Evolutionary conservation across 2,329 filamentous ascomycete species (phyloP), one percentile per base, ranked within the genome.

Genomic region (Xylaria multiplex): DNA sequence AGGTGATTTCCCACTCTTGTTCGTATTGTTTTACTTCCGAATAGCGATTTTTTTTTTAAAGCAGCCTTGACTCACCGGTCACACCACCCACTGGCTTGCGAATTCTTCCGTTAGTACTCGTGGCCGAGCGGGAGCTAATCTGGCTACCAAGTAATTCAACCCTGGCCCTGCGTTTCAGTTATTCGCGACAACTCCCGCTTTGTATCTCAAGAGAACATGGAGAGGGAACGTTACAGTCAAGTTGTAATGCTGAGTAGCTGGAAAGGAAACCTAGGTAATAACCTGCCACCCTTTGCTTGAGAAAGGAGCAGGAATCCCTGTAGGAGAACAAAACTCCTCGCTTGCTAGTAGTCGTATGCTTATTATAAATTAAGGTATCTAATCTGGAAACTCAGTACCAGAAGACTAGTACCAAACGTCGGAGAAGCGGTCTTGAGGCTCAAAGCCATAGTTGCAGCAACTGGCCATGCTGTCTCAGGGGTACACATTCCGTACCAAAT

Each of bases 161-260:
- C 62, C 56, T 56, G 50, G 9, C 45, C 55, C 59, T 58, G 63
- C 48, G 55, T 66, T 56, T 61, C 59, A 63, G 56, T 59, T 45
- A 61, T 55, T 63, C 27, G 24, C 46, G 27, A 32, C 52, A 60
- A 59, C 60, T 43, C 49, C 30, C 32, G 46, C 37, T 52, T 42
- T 55, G 27, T 43, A 59, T 59, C 50, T 46, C 30, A 55, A 54
- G 54, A 19, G 19, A 52, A 45, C 43, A 60, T 32, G 37, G 37
- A 52, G 30, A 59, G 42, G 54, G 42, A 37, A 49, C 56, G 35
- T 52, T 32, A 9, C 37, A 19, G 43, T 45, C 35, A 43, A 16
- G 45, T 58, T 46, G 59, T 59, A 48, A 49, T 49, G 42, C 59
- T 37, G 42, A 58, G 16, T 9, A 42, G 37, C 24, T 37, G 42